Conservation (phyloP, 1,284 basidiomycete genomes). For the Schizophyllum amplum region DNA sequence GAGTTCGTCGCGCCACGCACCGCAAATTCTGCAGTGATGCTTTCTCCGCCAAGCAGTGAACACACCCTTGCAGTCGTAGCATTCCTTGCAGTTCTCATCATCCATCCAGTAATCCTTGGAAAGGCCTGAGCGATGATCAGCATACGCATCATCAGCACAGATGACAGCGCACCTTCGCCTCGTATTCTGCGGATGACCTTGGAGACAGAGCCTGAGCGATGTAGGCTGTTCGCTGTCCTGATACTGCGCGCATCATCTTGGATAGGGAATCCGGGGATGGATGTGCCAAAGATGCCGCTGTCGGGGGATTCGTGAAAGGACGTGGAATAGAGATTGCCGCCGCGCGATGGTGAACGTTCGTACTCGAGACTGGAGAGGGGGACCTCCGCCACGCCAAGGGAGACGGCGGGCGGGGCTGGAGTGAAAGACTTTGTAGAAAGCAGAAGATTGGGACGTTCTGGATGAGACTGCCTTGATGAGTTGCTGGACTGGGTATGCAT, state of each 20-base stretch:
- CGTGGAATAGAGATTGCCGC: conserved; percentile 38
- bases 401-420: conserved; percentile 70
- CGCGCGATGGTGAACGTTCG: conserved; percentile 53
- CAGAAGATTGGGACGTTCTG: conserved; percentile 52
- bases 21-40: conserved; percentile 92
- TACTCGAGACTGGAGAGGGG: conserved; percentile 56
- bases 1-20: conserved; percentile 29
- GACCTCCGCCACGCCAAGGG: conserved; percentile 72
- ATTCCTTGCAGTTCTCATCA: conserved; percentile 93
- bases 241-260: conserved; percentile 77
- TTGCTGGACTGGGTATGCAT: conserved; percentile 36
- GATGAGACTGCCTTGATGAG: conserved; percentile 33
- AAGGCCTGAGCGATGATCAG: conserved; percentile 40
- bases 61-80: conserved; percentile 86
- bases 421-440: conserved; percentile 40
- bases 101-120: conserved; percentile 96
- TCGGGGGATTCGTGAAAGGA: conserved; percentile 44
- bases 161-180: conserved; percentile 59
- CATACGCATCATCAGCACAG: conserved; percentile 2
- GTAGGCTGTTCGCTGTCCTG: conserved; percentile 61
- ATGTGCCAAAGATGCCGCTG: conserved; percentile 52
- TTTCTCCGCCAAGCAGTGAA: conserved; percentile 92
- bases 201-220: conserved; percentile 74
- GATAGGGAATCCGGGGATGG: conserved; percentile 80
- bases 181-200: conserved; percentile 84